Conservation (phyloP, 148 eudicot species). For the Rhododendron molle region DNA sequence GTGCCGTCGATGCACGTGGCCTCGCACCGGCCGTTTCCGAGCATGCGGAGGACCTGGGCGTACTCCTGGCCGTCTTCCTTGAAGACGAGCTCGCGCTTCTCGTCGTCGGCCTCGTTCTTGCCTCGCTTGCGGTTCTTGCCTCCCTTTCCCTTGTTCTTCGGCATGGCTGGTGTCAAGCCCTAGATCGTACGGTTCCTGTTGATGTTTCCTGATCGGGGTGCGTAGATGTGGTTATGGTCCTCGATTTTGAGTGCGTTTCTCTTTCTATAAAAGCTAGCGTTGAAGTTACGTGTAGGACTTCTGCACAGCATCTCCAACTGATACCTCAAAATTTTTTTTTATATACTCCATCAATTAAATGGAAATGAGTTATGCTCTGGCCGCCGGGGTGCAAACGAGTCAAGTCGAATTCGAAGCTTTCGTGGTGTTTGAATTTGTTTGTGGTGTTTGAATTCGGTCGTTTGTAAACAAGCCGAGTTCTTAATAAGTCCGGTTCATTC, state of each 20-base stretch:
- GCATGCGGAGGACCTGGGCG: conserved; percentile 53
- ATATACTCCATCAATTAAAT: too few relatives aligned
- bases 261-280: background rate
- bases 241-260: background rate
- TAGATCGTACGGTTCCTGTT: background rate
- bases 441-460: too few relatives aligned
- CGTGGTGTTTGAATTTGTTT: too few relatives aligned
- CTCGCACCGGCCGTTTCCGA: conserved; percentile 50
- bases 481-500: too few relatives aligned
- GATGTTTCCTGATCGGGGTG: background rate
- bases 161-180: conserved; percentile 33
- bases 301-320: too few relatives aligned
- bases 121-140: conserved; percentile 87
- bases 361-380: too few relatives aligned
- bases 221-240: background rate
- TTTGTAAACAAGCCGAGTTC: too few relatives aligned
- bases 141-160: conserved; percentile 96
- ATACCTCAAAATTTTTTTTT: too few relatives aligned
- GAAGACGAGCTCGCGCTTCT: conserved; percentile 70
- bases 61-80: conserved; percentile 60
- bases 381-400: too few relatives aligned
- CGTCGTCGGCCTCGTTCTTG: conserved; percentile 86
- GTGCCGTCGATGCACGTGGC: conserved; percentile 57
- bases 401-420: too few relatives aligned
- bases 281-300: background rate